A percentile compares a stretch with the other conserved stretches of the same genome.
Evolutionary conservation across 176 grass and related monocot species (phyloP).

Genomic region (Musa troglodytarum): DNA sequence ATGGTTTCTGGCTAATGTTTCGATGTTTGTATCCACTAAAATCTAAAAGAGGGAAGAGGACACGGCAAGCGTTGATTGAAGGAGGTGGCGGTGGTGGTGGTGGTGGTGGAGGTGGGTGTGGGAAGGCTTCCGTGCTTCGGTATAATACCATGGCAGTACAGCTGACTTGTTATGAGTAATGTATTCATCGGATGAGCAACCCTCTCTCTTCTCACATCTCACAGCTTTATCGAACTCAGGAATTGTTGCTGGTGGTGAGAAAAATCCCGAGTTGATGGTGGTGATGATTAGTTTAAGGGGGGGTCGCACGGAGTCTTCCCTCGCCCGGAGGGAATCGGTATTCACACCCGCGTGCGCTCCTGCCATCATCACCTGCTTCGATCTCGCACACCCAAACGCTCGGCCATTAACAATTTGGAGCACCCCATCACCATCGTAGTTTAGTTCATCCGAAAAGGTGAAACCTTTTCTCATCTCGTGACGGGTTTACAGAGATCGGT

Average conservation of each 20-base stretch:
- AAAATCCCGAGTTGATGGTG: not conserved
- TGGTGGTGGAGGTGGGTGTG: not conserved
- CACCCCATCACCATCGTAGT: too few species aligned
- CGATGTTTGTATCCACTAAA: not conserved
- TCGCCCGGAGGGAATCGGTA: not conserved
- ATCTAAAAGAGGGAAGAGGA: not conserved
- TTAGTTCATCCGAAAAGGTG: too few species aligned
- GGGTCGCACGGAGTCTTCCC: not conserved
- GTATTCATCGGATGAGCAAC: not conserved
- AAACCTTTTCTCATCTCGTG: too few species aligned
- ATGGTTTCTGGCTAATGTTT: slow-evolving; percentile 4
- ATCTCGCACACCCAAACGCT: not conserved
- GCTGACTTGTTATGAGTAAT: not conserved
- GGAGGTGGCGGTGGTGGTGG: not conserved
- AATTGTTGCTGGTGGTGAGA: not conserved
- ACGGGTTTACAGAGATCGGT: too few species aligned
- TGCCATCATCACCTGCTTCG: not conserved
- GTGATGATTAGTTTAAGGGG: not conserved
- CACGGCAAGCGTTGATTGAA: not conserved
- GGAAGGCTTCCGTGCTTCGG: not conserved
- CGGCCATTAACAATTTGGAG: too few species aligned
- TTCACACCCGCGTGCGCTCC: not conserved
- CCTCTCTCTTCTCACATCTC: not conserved
- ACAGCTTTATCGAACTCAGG: not conserved
- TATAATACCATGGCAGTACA: not conserved